Evolutionary conservation across 352 stramenopile species (phyloP), one percentile per base, ranked within the genome.

Genomic region (Phytophthora podocarpi): DNA sequence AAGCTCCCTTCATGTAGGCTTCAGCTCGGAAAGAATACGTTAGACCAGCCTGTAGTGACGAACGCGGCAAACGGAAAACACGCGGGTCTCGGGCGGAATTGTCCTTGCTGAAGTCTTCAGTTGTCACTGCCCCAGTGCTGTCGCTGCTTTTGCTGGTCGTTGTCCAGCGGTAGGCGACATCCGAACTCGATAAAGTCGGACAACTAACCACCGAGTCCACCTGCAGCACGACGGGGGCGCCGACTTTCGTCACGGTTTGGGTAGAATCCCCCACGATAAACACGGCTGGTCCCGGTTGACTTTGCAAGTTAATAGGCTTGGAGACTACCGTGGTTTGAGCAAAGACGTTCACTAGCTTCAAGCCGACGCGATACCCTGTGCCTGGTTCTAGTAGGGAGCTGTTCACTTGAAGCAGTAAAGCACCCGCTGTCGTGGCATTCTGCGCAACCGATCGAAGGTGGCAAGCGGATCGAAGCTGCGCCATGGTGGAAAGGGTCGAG

Each of bases 11-110:
- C 53, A 84, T 82, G 30, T 72, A 87, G 1, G 74, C 80, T n/a
- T 88, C 74, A 20, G 76, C 57, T 16, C 58, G 68, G 41, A 93
- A 87, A n/a, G 63, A 75, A 40, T 91, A 91, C 2, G 70, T 78
- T n/a, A 60, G 64, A 2, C 69, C 73, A 5, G 65, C 61, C 15
- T 72, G 51, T 0, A 93, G 51, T 8, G 59, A 43, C 4, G 74
- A 66, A 2, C 77, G 64, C 0, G 70, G 42, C 0, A 91, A 45
- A 13, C 70, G 76, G 39, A 90, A 93, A 5, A 83, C 60, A 11
- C 80, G 77, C 4, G 84, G 80, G 34, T 91, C 79, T 37, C 76
- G 74, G n/a, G 82, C 84, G 0, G 64, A 72, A 42, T 91, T 90
- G 21, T 63, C 72, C 9, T 69, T 59, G 21, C 70, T 84, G 16